These are phyloP conservation scores for Alternaria tenuissima DNA, from an alignment of 2,329 filamentous ascomycete species.

Conservation along the genomic window DNA sequence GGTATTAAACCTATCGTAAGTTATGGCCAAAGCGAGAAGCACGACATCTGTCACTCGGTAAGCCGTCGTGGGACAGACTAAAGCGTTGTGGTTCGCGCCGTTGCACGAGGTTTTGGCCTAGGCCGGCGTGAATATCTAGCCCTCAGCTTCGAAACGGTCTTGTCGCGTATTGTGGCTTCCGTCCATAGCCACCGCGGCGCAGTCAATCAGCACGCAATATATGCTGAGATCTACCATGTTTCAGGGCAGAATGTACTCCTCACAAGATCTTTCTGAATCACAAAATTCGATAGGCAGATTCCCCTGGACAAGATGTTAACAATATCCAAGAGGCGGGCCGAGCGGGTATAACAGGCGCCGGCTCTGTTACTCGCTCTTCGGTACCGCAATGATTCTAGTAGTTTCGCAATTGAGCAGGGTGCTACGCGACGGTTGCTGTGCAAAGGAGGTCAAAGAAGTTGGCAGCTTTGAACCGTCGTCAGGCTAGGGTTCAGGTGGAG, in stretches of 20 bases:
- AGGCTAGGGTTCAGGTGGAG: background rate
- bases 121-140: background rate
- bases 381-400: background rate
- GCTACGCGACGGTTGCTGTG: background rate
- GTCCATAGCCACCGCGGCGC: background rate
- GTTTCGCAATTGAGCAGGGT: background rate
- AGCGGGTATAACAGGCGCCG: background rate
- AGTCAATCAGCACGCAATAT: background rate
- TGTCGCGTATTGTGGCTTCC: background rate
- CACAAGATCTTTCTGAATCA: too few species aligned
- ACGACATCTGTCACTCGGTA: conserved; percentile 10
- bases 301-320: background rate
- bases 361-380: background rate
- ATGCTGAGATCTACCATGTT: background rate
- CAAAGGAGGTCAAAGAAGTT: conserved; percentile 3
- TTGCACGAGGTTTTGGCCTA: conserved; percentile 2
- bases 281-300: background rate
- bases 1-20: background rate
- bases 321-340: background rate
- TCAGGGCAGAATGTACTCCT: background rate
- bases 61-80: background rate
- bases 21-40: background rate
- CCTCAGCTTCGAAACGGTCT: conserved; percentile 11
- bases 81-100: conserved; percentile 7
- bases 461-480: background rate